Conservation (phyloP, 495 filamentous ascomycete species). For the Penicillium silybi region DNA sequence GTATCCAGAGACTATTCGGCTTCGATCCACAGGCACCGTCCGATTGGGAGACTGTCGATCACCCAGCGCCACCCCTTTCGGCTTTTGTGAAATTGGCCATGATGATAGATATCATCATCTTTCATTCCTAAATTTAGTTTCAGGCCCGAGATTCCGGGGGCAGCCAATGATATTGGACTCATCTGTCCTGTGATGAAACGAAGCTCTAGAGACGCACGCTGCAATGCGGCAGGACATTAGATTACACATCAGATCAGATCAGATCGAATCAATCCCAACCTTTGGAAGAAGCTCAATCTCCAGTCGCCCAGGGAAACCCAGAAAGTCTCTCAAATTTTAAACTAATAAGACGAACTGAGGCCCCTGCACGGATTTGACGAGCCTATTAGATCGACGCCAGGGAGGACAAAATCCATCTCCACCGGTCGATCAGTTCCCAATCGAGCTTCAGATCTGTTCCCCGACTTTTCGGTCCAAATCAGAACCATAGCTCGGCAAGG, state of each 20-base stretch:
- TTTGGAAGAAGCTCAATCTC: background rate
- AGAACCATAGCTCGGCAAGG: background rate
- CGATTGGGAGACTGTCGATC: constrained; percentile 5
- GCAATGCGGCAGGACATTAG: background rate
- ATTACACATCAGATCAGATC: no score
- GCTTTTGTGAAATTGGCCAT: background rate
- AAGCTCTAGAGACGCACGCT: background rate
- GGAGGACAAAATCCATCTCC: background rate
- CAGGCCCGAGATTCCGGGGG: no score
- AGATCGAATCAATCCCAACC: background rate
- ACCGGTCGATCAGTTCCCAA: constrained; percentile 11
- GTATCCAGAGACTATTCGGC: constrained; percentile 7
- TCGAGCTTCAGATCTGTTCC: constrained; percentile 14
- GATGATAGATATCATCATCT: background rate
- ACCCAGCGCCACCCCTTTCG: constrained; percentile 1
- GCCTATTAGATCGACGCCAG: constrained; percentile 14
- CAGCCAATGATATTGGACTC: no score
- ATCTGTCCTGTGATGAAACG: background rate
- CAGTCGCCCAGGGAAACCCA: background rate
- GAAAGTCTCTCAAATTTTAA: background rate
- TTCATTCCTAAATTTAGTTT: background rate
- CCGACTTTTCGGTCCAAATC: background rate
- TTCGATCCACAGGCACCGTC: background rate
- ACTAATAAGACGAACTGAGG: background rate
- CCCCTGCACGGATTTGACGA: constrained; percentile 3